Evolutionary conservation across 2,329 filamentous ascomycete species (phyloP), one percentile per base, ranked within the genome.

Genomic region (Fusarium liriodendri): DNA sequence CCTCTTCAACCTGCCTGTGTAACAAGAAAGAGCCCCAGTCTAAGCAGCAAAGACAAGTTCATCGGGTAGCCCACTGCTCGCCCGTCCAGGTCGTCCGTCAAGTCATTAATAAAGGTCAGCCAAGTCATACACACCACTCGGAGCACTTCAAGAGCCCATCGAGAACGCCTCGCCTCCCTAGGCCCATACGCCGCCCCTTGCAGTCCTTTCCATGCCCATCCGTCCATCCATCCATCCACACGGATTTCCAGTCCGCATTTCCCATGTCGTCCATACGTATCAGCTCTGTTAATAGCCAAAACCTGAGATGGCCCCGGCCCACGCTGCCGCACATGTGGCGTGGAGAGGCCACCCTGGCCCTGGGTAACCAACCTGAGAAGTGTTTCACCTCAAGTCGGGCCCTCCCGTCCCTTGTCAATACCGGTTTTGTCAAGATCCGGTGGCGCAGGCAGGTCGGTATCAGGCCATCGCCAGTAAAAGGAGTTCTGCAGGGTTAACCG

Each of bases 21-120:
- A 61, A 29, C 35, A 66, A 71, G 55, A 72, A 66, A 71, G 55
- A 72, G 66, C 65, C 70, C 75, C 69, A 72, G 71, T 78, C 76
- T 78, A 78, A 75, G 64, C 70, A 68, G 68, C 62, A 72, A 69
- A 75, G 63, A 69, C 40, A 70, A 61, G 61, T 71, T 64, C 35
- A 54, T 58, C 52, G 22, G 74, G 74, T 74, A 75, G 70, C 68
- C 69, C 66, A 72, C 74, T 77, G 74, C 74, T 78, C 74, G 42
- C 75, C 59, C 64, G 27, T 33, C 57, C 62, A 29, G 62, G 35
- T 64, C 62, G 50, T 64, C 64, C 76, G 32, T 78, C 65, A 74
- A 71, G 66, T 74, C 73, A 69, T 73, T 52, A 67, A 69, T 62
- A 66, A 70, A 69, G 66, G 57, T 67, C 59, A 71, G 64, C 55